phyloP scores from a whole-genome alignment of 371 early-diverging fungal genomes.

The Apophysomyces ossiformis region DNA sequence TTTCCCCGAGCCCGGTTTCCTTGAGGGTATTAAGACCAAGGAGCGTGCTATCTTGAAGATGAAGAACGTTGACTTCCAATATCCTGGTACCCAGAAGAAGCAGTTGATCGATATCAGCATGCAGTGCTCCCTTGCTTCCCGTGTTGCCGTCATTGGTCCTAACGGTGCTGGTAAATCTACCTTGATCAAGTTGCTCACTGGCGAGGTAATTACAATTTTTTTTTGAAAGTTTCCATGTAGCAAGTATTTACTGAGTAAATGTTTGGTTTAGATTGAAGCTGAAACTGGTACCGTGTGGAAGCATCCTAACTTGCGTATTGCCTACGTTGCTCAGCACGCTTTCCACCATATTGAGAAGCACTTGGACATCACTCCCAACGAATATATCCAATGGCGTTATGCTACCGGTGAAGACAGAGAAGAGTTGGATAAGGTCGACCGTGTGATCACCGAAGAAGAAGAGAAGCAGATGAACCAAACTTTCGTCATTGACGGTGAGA shows the following conservation, averaged over 20 bases:
- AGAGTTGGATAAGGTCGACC: slow-evolving; percentile 69
- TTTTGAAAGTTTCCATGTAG: too few species aligned
- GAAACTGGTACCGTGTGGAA: slow-evolving; percentile 72
- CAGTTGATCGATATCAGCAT: slow-evolving; percentile 62
- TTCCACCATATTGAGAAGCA: slow-evolving; percentile 89
- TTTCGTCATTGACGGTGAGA: slow-evolving; percentile 69
- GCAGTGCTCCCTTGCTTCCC: slow-evolving; percentile 69
- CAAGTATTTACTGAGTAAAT: background rate
- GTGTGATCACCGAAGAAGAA: slow-evolving; percentile 65
- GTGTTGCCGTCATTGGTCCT: slow-evolving; percentile 74
- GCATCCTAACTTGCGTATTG: slow-evolving; percentile 83
- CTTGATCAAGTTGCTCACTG: slow-evolving; percentile 84
- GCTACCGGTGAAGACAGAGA: slow-evolving; percentile 82
- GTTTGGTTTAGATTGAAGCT: slow-evolving; percentile 46
- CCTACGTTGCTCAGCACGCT: slow-evolving; percentile 90
- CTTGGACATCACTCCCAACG: slow-evolving; percentile 79
- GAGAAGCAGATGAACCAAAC: slow-evolving; percentile 67
- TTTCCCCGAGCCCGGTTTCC: slow-evolving; percentile 75
- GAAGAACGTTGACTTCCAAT: slow-evolving; percentile 67
- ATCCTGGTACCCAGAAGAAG: slow-evolving; percentile 63
- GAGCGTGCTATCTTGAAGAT: slow-evolving; percentile 72
- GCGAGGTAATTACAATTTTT: slow-evolving; percentile 42
- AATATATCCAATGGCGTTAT: slow-evolving; percentile 89
- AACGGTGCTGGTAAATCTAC: slow-evolving; percentile 85
- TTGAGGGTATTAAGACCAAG: slow-evolving; percentile 79